These are phyloP conservation scores for Cryphonectria radicalis DNA, from an alignment of 2,329 filamentous ascomycete species.

Conservation along the genomic window DNA sequence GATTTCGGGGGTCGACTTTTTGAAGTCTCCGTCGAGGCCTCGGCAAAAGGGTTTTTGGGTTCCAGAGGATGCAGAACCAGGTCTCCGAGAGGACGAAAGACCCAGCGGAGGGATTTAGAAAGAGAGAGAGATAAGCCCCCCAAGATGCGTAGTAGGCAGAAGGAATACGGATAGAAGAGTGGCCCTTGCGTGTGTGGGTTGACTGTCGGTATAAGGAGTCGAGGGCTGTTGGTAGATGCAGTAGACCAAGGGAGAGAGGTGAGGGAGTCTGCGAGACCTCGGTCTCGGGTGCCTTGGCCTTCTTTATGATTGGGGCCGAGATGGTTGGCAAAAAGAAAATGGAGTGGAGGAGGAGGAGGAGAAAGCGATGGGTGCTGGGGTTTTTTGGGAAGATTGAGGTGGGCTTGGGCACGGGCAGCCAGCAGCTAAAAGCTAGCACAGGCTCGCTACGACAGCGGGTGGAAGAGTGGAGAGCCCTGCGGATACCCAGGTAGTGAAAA, in stretches of 20 bases:
- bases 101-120: not conserved
- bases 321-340: conserved; percentile 14
- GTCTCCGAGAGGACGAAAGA: not conserved
- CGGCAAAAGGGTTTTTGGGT: not conserved
- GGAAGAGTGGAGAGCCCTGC: conserved; percentile 7
- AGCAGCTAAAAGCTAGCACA: not conserved
- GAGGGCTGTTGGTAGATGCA: not conserved
- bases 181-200: not conserved
- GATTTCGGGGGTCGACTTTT: conserved; percentile 14
- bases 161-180: conserved; percentile 7
- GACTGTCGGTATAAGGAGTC: not conserved
- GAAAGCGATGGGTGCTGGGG: conserved; percentile 20
- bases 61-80: conserved; percentile 1
- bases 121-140: conserved; percentile 9
- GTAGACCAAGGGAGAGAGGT: conserved; percentile 9
- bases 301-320: conserved; percentile 13
- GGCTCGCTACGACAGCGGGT: conserved; percentile 4
- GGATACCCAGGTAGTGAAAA: not conserved
- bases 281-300: conserved; percentile 13
- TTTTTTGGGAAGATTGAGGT: conserved; percentile 19
- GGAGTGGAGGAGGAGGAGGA: conserved; percentile 17
- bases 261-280: conserved; percentile 6
- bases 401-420: conserved; percentile 12
- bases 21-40: conserved; percentile 11
- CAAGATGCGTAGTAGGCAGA: not conserved